Conservation (phyloP, 2,329 filamentous ascomycete species). For the Ceratocystis lukuohia region DNA sequence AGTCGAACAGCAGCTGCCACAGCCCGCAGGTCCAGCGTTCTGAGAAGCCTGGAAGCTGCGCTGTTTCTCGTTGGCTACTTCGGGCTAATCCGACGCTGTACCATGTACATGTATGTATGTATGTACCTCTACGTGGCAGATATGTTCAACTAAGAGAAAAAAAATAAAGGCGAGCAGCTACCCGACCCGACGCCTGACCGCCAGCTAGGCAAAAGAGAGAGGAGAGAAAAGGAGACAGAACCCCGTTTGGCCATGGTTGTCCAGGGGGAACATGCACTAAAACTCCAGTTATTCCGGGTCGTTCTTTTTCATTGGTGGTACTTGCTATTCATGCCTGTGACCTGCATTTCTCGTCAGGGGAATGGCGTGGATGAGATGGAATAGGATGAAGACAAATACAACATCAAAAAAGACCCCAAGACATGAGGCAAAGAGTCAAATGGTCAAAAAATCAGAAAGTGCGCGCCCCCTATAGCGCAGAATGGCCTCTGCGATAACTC, state of each 20-base stretch:
- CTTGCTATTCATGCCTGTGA: no score
- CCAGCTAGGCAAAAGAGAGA: not conserved
- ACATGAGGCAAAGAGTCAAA: no score
- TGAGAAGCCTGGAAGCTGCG: no score
- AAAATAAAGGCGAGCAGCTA: not conserved
- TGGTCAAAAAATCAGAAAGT: no score
- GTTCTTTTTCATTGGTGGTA: not conserved
- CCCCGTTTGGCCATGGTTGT: not conserved
- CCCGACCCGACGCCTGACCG: not conserved
- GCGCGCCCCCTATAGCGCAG: no score
- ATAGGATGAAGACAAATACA: no score
- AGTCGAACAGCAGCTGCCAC: not conserved
- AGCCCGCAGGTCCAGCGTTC: no score
- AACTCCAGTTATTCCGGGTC: not conserved
- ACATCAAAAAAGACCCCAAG: no score
- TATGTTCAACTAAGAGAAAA: no score
- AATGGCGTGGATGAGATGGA: no score
- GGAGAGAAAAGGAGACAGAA: not conserved
- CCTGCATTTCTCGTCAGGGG: not conserved
- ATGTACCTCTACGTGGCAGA: not conserved
- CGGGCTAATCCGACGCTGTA: not conserved
- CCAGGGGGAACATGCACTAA: not conserved
- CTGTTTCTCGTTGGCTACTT: not conserved
- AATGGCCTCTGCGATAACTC: no score
- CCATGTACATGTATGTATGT: not conserved